These are phyloP conservation scores for Pythium guiyangense DNA, from an alignment of 352 stramenopile species.

Conservation along the genomic window DNA sequence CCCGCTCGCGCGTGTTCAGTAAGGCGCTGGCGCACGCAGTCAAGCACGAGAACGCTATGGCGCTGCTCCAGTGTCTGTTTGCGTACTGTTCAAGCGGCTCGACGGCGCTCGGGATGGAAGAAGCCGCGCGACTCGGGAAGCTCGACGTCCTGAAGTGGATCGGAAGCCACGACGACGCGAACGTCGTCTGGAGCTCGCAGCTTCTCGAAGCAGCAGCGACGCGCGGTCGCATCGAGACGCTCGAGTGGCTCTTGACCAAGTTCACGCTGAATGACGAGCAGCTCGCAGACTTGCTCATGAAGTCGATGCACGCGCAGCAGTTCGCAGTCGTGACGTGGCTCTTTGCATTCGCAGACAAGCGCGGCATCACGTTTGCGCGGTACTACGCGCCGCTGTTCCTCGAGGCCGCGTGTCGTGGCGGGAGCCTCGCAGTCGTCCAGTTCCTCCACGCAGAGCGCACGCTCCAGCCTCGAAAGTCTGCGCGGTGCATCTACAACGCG, in stretches of 20 bases:
- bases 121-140: neutral
- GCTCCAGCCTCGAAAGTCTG: neutral
- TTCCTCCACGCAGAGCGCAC: neutral
- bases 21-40: neutral
- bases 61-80: neutral
- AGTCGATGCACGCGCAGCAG: too few species aligned
- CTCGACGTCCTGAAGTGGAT: slow-evolving; percentile 1
- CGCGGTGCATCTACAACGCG: neutral
- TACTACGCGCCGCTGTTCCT: too few species aligned
- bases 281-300: neutral
- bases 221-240: neutral
- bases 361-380: neutral
- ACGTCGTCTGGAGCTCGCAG: neutral
- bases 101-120: neutral
- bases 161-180: neutral
- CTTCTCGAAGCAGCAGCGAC: neutral
- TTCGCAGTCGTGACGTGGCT: neutral
- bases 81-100: neutral
- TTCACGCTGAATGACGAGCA: neutral
- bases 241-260: slow-evolving; percentile 4
- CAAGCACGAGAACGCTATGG: neutral
- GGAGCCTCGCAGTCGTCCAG: neutral
- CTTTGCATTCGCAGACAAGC: neutral
- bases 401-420: neutral
- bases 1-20: neutral